Evolutionary conservation across 2,329 filamentous ascomycete species (phyloP), one percentile per base, ranked within the genome.

Genomic region (Pezicula carpinea): DNA sequence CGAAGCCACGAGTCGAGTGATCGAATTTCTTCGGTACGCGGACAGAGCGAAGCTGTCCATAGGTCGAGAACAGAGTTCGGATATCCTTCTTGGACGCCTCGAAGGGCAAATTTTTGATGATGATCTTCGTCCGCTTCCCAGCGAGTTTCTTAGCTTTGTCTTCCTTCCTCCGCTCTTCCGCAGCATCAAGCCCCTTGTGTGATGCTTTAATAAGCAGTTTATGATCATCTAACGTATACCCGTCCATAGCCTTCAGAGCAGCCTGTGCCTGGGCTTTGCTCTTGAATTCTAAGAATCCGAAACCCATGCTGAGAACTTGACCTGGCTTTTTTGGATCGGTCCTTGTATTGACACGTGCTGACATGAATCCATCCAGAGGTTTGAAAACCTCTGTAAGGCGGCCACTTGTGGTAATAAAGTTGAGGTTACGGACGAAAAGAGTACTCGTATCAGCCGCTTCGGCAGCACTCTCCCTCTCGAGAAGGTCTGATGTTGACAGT

Each of bases 21-120:
- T 95, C 89, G 67, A 96, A 92, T 69, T 96, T 97, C 73, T 95
- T 91, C 44, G 93, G 93, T 62, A 99, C 81, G 53, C 93, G 87
- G 51, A 99, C 89, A 44, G 90, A 92, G 61, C 89, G 86, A 53
- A 99, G 80, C 65, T 96, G 86, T 39, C 93, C 95, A 69, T 96
- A 97, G 31, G 89, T 83, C 52, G 87, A 83, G 65, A 97, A 91
- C 35, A 97, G 76, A 45, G 85, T 76, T 53, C 89, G 82, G 49
- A 99, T 78, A 65, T 99, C 93, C 67, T 95, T 93, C 74, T 96
- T 96, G 45, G 83, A 86, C 41, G 88, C 86, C 72, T 97, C 89
- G 72, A 99, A 99, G 17, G 93, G 92, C 68, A 99, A 72, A 73
- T 99, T 99, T 76, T 97, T 99, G 73, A 99, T 86, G 68, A 97